Conservation (phyloP, 306 rosid species). For the Malus asiatica region DNA sequence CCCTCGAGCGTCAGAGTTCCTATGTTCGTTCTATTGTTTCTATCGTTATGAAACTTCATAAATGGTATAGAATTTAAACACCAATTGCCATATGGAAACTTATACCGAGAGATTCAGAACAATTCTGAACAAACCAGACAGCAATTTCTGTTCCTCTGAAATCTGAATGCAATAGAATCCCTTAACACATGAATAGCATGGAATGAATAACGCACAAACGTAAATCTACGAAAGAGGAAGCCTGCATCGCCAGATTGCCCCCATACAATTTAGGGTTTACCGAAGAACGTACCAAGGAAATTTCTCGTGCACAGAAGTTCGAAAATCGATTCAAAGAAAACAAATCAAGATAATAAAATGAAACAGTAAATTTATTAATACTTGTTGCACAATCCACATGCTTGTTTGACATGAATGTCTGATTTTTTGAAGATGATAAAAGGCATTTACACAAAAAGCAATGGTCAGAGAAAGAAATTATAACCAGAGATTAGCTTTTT, state of each 20-base stretch:
- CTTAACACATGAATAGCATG: neutral
- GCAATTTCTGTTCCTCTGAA: too few species aligned
- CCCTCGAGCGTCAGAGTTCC: too few species aligned
- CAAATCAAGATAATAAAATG: neutral
- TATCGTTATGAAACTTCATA: too few species aligned
- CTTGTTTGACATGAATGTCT: conserved; percentile 65
- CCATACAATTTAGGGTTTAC: neutral
- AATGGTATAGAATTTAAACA: too few species aligned
- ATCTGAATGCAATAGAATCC: neutral
- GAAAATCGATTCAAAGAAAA: neutral
- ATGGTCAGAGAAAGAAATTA: conserved; percentile 43
- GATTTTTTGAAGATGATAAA: conserved; percentile 36
- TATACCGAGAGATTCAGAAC: too few species aligned
- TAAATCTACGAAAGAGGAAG: neutral
- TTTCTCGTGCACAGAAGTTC: neutral
- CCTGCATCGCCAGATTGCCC: neutral
- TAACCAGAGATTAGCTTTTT: conserved; percentile 23
- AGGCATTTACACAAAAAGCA: conserved; percentile 76
- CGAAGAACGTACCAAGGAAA: neutral
- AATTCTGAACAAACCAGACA: neutral
- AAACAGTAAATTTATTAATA: conserved; percentile 46
- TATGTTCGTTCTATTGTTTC: too few species aligned
- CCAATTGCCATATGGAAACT: too few species aligned
- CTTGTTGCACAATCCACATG: conserved; percentile 52
- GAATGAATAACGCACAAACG: neutral